Evolutionary conservation across 768 basidiomycete species (phyloP), one percentile per base, ranked within the genome.

Genomic region (Exsudoporus frostii): DNA sequence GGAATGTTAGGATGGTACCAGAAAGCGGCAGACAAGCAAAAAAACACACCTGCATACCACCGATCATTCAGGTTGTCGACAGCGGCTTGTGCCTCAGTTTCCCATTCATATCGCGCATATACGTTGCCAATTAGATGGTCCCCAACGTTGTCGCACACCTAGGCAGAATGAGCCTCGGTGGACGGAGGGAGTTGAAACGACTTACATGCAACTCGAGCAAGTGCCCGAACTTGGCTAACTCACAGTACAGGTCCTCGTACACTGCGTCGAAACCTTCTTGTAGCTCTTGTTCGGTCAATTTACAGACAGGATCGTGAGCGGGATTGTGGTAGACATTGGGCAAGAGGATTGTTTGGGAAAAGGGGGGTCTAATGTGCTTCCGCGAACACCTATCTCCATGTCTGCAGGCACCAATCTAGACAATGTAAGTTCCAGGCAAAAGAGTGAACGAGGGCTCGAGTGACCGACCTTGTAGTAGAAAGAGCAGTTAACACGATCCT

Each of bases 321-420:
- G 97, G 97, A 72, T 99, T 99, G 71, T 98, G 94, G 71, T 98
- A 99, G 42, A 98, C 94, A 64, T 99, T 99, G 4, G 93, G 93
- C 29, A 98, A 80, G 14, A 98, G 79, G 41, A 99, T 93, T 5
- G 97, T 98, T 66, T 98, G 95, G 14, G 94, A 97, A 72, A 96
- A 98, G 4, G 95, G 92, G 3, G 96, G 96, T 67, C 90, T 88
- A 73, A 98, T 98, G 72, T 99, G 97, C 71, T 98, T 98, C 64
- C 96, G 82, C 4, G 97, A 98, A 73, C 97, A 99, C 52, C 97
- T 84, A 65, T 99, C 97, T 32, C 97, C 97, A 71, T 99, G 97
- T 49, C 97, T 81, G 73, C 97, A 99, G 43, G 97, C 97, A 53
- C 97, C 97, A 76, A 99, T 99, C 90, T 95, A 53, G 34, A 45